These are phyloP conservation scores for Tilletiaria anomala DNA, from an alignment of 1,284 basidiomycete genomes.

Conservation along the genomic window DNA sequence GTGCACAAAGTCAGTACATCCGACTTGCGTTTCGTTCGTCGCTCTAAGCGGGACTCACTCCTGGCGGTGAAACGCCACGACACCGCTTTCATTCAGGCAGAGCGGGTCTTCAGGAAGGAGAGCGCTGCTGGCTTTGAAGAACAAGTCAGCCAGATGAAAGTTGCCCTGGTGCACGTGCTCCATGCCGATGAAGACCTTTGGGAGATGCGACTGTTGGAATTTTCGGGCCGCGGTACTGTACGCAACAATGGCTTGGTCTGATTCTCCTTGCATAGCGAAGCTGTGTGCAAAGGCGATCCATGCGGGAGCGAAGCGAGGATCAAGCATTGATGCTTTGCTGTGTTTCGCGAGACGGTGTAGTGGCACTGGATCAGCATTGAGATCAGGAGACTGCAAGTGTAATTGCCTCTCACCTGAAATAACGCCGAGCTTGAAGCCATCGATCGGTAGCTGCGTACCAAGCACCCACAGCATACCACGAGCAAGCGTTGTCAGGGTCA, in stretches of 20 bases:
- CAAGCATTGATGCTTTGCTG: slow-evolving; percentile 93
- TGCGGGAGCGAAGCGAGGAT: slow-evolving; percentile 83
- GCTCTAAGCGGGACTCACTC: slow-evolving; percentile 50
- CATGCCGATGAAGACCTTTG: slow-evolving; percentile 92
- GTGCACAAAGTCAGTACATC: not conserved
- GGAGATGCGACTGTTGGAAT: slow-evolving; percentile 84
- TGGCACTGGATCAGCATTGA: not conserved
- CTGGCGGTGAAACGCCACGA: slow-evolving; percentile 73
- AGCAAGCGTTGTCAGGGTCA: slow-evolving; percentile 77
- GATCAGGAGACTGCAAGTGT: too few species aligned
- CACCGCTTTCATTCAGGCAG: slow-evolving; percentile 78
- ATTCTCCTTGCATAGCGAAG: slow-evolving; percentile 91
- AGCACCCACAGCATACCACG: slow-evolving; percentile 96
- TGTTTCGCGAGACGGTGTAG: slow-evolving; percentile 41
- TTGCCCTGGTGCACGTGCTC: slow-evolving; percentile 87
- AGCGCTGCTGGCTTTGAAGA: slow-evolving; percentile 61
- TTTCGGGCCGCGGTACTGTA: slow-evolving; percentile 90
- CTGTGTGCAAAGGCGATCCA: slow-evolving; percentile 98
- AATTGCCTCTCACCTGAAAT: slow-evolving; percentile 14
- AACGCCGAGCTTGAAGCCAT: slow-evolving; percentile 42
- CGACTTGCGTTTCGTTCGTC: too few species aligned
- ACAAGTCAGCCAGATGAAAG: slow-evolving; percentile 65
- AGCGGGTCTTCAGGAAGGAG: slow-evolving; percentile 78
- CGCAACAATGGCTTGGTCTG: slow-evolving; percentile 87
- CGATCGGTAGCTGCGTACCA: slow-evolving; percentile 82